Base-by-base conservation (phyloP, 805 yeast genomes). In the Candida lessepsii region DNA sequence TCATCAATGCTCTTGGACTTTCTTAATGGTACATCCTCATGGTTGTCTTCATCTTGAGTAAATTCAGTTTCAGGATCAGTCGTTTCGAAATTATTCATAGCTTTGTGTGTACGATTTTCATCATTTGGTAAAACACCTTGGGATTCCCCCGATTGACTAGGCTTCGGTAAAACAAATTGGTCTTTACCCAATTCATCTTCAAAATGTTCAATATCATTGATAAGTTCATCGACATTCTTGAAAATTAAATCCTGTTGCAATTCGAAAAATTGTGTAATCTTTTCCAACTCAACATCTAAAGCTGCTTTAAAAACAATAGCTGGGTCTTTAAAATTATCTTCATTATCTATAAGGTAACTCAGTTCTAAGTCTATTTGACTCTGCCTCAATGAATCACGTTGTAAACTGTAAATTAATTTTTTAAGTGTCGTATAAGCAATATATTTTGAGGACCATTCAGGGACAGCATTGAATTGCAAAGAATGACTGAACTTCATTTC, bases 391-490 rank as follows among this genome's bases (percentile, higher is more conserved):
- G 58, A 56, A 29, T 85, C 88, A 53, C 90, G 73, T 56, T 93
- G 97, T 34, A 91, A 70, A 13, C 81, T 71, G 60, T 90, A 91
- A 20, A 90, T 85, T 29, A 86, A 73, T 65, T 86, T 87, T 61
- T 93, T 91, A 44, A 93, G 70, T 27, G 86, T 81, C 1, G 96
- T 85, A 62, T 91, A 91, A 40, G 95, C 90, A 41, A 91, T 82
- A 62, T 91, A 91, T 58, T 86, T 80, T 19, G 95, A 81, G 9
- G 96, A 79, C 99, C 99, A 91, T 61, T 93, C 98, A 2, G 99
- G 97, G 4, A 93, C 98, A 17, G 98, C 96, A 62, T 91, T 91
- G 65, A 91, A 90, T 73, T 91, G 96, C 48, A 91, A 68, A 5
- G 96, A 86, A 58, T 90, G 96, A 18, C 96, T 84, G 67, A 91